A percentile compares a stretch with the other conserved stretches of the same genome.
phyloP scores from a whole-genome alignment of 2,329 filamentous ascomycete genomes.

The Metarhizium anisopliae region DNA sequence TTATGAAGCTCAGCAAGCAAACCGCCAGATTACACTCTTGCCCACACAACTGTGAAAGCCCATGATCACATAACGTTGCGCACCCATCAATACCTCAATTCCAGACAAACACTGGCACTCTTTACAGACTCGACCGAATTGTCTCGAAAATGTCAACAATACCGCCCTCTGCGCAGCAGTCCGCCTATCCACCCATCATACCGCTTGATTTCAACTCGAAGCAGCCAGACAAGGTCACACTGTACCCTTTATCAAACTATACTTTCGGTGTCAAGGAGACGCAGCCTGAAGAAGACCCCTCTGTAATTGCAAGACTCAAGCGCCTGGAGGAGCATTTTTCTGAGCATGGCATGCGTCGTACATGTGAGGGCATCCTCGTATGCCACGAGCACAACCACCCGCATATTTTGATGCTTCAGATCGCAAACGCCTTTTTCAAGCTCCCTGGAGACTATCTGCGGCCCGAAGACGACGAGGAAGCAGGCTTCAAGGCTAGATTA shows the following conservation, averaged over 20 bases:
- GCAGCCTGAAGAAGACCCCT: constrained; percentile 95
- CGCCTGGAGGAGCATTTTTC: constrained; percentile 93
- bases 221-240: constrained; percentile 80
- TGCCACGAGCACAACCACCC: constrained; percentile 99
- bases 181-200: constrained; percentile 66
- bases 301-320: constrained; percentile 83
- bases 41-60: neutral
- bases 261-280: constrained; percentile 98
- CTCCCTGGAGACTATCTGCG: constrained; percentile 91
- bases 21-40: neutral
- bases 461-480: constrained; percentile 81
- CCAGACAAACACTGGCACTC: neutral
- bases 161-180: constrained; percentile 65
- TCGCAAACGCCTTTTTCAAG: constrained; percentile 99
- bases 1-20: neutral
- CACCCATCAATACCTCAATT: neutral
- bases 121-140: neutral
- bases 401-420: constrained; percentile 97
- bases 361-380: constrained; percentile 92
- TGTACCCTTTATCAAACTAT: constrained; percentile 96
- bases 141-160: constrained; percentile 66
- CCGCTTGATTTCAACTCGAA: constrained; percentile 80
- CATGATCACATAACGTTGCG: neutral
- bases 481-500: constrained; percentile 87
- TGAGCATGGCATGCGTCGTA: constrained; percentile 89